These are phyloP conservation scores for Coffea humblotiana DNA, from an alignment of 305 asterid genomes.

Conservation along the genomic window DNA sequence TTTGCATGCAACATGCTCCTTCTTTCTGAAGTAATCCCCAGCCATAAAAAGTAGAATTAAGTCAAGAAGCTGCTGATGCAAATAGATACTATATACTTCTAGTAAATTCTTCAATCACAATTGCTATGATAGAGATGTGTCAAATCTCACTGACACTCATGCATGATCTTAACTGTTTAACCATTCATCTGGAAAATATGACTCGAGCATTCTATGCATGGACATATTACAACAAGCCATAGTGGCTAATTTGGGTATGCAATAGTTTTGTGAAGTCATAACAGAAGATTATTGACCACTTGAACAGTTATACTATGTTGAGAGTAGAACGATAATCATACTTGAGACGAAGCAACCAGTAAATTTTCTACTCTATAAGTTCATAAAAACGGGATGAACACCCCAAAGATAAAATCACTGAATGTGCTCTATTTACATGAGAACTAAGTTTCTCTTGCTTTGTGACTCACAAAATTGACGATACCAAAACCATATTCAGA, in stretches of 20 bases:
- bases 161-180: too few relatives aligned
- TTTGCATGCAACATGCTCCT: too few relatives aligned
- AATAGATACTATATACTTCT: too few relatives aligned
- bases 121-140: too few relatives aligned
- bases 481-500: neutral
- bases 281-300: neutral
- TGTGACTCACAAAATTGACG: neutral
- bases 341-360: neutral
- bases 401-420: neutral
- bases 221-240: neutral
- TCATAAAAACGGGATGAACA: neutral
- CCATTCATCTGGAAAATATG: neutral
- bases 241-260: neutral
- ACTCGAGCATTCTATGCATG: neutral
- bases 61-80: too few relatives aligned
- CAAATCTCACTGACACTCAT: too few relatives aligned
- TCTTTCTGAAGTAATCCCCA: too few relatives aligned
- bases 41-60: too few relatives aligned
- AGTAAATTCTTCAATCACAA: too few relatives aligned
- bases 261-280: neutral
- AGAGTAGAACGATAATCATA: neutral
- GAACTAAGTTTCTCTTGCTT: neutral
- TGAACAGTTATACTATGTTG: neutral
- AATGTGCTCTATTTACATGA: neutral
- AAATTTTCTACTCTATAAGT: too few relatives aligned